Evolutionary conservation across 225 moss, liverwort and hornwort species (phyloP).

Genomic region (Pseudoscleropodium purum): DNA sequence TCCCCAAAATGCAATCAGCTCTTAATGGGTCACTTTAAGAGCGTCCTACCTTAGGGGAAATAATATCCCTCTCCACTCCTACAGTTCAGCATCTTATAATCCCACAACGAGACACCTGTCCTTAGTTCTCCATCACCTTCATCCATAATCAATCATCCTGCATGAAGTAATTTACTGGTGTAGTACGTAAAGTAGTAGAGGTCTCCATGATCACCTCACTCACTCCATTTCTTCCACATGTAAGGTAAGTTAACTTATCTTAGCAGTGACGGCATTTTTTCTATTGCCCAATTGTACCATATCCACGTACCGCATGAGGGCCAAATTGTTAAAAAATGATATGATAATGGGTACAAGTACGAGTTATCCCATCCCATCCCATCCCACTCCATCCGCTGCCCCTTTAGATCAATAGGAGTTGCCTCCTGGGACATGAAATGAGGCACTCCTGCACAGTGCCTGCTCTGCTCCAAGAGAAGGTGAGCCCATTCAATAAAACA

Average conservation of each 20-base stretch:
- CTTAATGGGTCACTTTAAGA: no score
- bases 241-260: background rate
- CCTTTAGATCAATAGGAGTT: background rate
- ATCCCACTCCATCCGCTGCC: background rate
- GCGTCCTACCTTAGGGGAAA: no score
- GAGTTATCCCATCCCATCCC: no score
- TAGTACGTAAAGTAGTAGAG: background rate
- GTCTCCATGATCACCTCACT: accelerated
- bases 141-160: background rate
- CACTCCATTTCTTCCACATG: background rate
- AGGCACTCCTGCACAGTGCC: background rate
- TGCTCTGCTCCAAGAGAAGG: background rate
- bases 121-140: no score
- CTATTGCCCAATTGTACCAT: background rate
- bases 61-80: background rate
- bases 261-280: background rate
- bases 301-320: background rate
- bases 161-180: background rate
- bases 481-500: background rate
- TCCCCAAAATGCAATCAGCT: no score
- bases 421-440: background rate
- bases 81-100: background rate
- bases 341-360: no score
- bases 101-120: no score
- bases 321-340: background rate